phyloP scores from a whole-genome alignment of 1,139 yeast species.

The Kurtzmaniella quercitrusa region DNA sequence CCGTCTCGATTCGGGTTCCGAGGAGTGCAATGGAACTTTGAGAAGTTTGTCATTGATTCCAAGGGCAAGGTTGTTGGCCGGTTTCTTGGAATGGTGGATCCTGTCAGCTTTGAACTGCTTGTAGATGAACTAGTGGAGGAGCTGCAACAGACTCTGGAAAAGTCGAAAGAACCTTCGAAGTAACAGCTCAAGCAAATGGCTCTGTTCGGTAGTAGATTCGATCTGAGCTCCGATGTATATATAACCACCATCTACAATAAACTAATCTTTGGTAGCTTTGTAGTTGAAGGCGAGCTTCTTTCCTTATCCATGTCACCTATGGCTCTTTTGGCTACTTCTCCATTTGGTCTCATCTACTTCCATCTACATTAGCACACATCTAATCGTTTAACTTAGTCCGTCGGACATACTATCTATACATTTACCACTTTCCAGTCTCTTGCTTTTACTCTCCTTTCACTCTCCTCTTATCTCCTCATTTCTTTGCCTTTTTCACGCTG shows the following conservation, averaged over 20 bases:
- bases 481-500: slow-evolving; percentile 15
- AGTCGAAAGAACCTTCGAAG: too few relatives aligned
- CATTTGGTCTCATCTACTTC: neutral
- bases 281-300: too few relatives aligned
- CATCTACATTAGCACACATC: neutral
- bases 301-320: too few relatives aligned
- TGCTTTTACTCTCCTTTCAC: too few relatives aligned
- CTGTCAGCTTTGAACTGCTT: slow-evolving; percentile 48
- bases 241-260: neutral
- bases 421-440: too few relatives aligned
- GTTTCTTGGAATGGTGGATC: slow-evolving; percentile 66
- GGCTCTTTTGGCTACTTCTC: too few relatives aligned
- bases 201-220: neutral
- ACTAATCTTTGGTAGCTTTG: neutral
- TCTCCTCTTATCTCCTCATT: neutral
- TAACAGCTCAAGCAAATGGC: neutral
- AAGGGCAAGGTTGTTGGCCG: slow-evolving; percentile 71
- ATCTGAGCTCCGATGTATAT: neutral
- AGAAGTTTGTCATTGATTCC: slow-evolving; percentile 75
- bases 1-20: slow-evolving; percentile 66
- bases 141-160: neutral
- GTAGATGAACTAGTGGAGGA: slow-evolving; percentile 32
- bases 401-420: too few relatives aligned
- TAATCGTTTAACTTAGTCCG: neutral
- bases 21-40: slow-evolving; percentile 94